Percentiles rank a stretch among this genome's conserved stretches.
Conservation (phyloP, 495 filamentous ascomycete species). For the Aspergillus coremiiformis region DNA sequence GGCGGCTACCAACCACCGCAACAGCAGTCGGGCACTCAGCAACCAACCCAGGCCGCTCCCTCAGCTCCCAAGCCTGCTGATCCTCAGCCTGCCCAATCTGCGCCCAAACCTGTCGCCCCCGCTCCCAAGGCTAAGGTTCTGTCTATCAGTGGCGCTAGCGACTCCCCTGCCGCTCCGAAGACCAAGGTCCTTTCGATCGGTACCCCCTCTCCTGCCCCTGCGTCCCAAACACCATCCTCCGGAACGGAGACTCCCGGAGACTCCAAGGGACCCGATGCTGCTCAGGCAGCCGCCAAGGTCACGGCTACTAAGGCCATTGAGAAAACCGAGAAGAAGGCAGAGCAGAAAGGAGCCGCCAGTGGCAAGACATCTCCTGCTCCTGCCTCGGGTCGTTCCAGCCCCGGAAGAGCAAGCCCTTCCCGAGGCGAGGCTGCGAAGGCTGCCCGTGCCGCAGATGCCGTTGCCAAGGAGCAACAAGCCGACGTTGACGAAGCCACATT, state of each 20-base stretch:
- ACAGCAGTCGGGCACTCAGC: conserved; percentile 47
- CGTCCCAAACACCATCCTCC: conserved; percentile 25
- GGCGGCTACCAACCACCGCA: conserved; percentile 36
- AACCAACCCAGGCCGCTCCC: conserved; percentile 50
- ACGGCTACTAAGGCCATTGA: conserved; percentile 76
- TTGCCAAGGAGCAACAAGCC: conserved; percentile 77
- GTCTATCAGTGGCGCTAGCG: conserved; percentile 48
- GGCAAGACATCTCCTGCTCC: conserved; percentile 67
- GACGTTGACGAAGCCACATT: conserved; percentile 87
- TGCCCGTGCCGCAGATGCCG: conserved; percentile 69
- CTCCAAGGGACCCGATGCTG: conserved; percentile 44
- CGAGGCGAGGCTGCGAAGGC: conserved; percentile 44
- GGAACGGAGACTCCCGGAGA: conserved; percentile 46
- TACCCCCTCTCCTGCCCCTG: conserved; percentile 30
- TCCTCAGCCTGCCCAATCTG: conserved; percentile 19
- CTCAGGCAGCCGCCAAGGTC: conserved; percentile 56
- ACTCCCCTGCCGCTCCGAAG: conserved; percentile 47
- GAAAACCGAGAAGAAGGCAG: conserved; percentile 57
- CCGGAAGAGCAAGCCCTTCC: conserved; percentile 46
- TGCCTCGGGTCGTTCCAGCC: conserved; percentile 67
- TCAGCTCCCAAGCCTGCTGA: conserved; percentile 27
- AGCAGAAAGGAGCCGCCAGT: conserved; percentile 41
- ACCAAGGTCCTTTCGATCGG: conserved; percentile 64
- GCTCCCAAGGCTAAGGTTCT: conserved; percentile 63
- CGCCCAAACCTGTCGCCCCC: conserved; percentile 35